phyloP scores from a whole-genome alignment of 1,284 basidiomycete species.

The Rhodotorula mucilaginosa region DNA sequence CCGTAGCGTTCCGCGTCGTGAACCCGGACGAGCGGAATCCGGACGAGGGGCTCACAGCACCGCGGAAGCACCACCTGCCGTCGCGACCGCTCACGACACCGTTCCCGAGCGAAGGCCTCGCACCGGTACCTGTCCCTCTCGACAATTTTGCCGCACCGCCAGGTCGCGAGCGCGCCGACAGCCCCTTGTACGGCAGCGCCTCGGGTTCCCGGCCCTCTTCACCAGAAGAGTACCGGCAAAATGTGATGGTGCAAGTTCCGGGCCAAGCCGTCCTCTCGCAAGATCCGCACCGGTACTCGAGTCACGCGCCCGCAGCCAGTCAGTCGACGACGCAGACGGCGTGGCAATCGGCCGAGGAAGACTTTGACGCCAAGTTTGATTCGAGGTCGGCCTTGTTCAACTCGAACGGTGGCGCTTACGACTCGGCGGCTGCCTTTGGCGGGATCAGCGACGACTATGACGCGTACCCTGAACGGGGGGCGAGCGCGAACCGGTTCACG shows the following conservation, averaged over 20 bases:
- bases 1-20: neutral
- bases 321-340: constrained; percentile 11
- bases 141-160: constrained; percentile 28
- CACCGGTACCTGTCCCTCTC: constrained; percentile 24
- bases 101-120: constrained; percentile 14
- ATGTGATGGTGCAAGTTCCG: constrained; percentile 26
- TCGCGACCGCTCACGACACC: constrained; percentile 32
- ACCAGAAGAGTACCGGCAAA: neutral
- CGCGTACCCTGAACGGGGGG: neutral
- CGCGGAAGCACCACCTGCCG: constrained; percentile 26
- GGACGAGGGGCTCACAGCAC: neutral
- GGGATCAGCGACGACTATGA: neutral
- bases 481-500: constrained; percentile 32
- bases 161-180: neutral
- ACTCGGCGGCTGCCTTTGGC: constrained; percentile 1
- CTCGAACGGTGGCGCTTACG: constrained; percentile 9
- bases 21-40: constrained; percentile 3
- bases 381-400: neutral
- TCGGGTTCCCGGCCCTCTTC: neutral
- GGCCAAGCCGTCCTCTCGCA: constrained; percentile 7
- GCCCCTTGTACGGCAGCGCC: neutral
- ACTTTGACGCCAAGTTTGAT: constrained; percentile 1
- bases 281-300: neutral
- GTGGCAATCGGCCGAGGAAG: constrained; percentile 16
- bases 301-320: constrained; percentile 11